Evolutionary conservation across 345 rosid species (phyloP).

Genomic region (Cardiospermum halicacabum): DNA sequence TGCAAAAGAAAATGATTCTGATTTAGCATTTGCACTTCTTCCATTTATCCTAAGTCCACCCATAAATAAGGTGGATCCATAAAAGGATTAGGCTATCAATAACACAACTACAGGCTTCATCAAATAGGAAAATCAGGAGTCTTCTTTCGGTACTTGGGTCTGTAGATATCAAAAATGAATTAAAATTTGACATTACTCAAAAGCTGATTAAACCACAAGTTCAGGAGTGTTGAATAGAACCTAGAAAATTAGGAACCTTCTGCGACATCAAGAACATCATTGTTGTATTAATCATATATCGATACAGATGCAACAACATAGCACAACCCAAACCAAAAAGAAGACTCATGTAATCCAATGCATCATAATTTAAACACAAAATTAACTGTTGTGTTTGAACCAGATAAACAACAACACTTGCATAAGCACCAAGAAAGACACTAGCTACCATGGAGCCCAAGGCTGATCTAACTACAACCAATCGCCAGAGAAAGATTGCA

Average conservation of each 20-base stretch:
- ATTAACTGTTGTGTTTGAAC: constrained; percentile 20
- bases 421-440: constrained; percentile 82
- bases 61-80: no score
- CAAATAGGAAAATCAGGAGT: no score
- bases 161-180: constrained; percentile 23
- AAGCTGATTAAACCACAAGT: background rate
- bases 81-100: no score
- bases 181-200: constrained; percentile 3
- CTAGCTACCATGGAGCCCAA: constrained; percentile 69
- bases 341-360: constrained; percentile 60
- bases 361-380: constrained; percentile 4
- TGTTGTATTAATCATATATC: constrained; percentile 89
- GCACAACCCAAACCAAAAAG: constrained; percentile 85
- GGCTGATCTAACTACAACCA: constrained; percentile 85
- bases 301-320: constrained; percentile 72
- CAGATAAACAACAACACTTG: constrained; percentile 79
- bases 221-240: constrained; percentile 23
- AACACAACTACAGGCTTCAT: no score
- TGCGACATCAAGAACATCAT: constrained; percentile 76
- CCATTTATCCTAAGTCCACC: no score
- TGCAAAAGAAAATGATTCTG: constrained; percentile 24
- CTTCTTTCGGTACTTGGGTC: constrained; percentile 49
- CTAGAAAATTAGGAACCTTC: constrained; percentile 96
- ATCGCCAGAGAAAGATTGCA: constrained; percentile 88
- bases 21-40: constrained; percentile 15